Evolutionary conservation across 78 protist genomes (phyloP).

Genomic region (Dictyostelium discoideum): DNA sequence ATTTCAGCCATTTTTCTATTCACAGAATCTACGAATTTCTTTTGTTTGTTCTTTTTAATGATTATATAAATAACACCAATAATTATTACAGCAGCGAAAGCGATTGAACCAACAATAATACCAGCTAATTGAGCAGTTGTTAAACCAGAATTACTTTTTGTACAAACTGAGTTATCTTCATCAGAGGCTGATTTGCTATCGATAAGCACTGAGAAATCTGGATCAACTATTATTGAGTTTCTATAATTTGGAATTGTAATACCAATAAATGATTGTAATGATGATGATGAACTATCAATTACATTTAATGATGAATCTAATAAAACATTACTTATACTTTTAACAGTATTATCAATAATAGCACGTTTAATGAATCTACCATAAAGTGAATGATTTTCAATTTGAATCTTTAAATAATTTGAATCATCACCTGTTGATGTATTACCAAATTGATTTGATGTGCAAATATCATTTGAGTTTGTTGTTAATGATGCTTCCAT

Average conservation of each 20-base stretch:
- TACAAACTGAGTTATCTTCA: background rate
- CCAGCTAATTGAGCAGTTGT: conserved; percentile 9
- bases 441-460: background rate
- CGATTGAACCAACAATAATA: background rate
- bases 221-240: background rate
- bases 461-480: background rate
- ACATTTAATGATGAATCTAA: background rate
- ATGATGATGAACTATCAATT: background rate
- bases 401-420: conserved; percentile 15
- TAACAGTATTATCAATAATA: background rate
- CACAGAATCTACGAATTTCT: background rate
- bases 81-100: background rate
- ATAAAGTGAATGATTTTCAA: background rate
- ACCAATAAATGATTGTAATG: conserved; percentile 13
- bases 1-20: background rate
- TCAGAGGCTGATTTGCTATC: background rate
- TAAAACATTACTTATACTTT: background rate
- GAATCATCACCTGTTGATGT: conserved; percentile 2
- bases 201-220: conserved; percentile 23
- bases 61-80: background rate
- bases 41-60: background rate
- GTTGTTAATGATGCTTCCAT: background rate
- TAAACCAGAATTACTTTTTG: background rate
- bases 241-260: background rate
- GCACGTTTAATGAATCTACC: conserved; percentile 54